phyloP scores from a whole-genome alignment of 768 basidiomycete species.

The Russula foetens region DNA sequence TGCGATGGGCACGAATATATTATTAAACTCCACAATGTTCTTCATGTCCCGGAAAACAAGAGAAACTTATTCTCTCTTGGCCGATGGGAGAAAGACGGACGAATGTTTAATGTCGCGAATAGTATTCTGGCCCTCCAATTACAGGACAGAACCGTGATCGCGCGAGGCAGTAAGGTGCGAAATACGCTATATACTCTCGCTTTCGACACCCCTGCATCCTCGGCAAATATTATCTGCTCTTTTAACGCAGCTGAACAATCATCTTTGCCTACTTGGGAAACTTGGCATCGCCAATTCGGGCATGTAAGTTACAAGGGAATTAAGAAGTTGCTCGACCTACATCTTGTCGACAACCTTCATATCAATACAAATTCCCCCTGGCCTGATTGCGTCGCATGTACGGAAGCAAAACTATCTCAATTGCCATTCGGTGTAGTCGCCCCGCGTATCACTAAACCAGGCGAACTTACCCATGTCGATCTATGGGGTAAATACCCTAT shows the following conservation, averaged over 20 bases:
- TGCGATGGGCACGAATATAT: no score
- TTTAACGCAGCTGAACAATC: no score
- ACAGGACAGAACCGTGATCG: background rate
- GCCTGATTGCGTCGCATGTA: background rate
- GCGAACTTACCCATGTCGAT: background rate
- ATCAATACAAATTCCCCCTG: background rate
- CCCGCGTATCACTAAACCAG: rapidly evolving
- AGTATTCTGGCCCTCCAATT: no score
- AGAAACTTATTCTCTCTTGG: no score
- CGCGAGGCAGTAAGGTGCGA: no score
- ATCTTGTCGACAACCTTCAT: background rate
- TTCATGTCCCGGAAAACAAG: no score
- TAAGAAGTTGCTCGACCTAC: rapidly evolving
- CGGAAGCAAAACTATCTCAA: background rate
- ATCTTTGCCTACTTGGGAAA: no score
- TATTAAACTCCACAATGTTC: no score
- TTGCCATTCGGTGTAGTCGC: background rate
- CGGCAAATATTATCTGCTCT: no score
- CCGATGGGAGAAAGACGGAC: no score
- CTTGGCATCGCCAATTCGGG: background rate
- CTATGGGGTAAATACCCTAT: background rate
- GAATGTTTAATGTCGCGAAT: no score
- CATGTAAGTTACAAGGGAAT: background rate
- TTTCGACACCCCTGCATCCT: no score
- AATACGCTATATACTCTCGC: background rate